Percentiles rank a stretch among this genome's conserved stretches.
phyloP scores from a whole-genome alignment of 306 rosid genomes.

The Medicago arabica region DNA sequence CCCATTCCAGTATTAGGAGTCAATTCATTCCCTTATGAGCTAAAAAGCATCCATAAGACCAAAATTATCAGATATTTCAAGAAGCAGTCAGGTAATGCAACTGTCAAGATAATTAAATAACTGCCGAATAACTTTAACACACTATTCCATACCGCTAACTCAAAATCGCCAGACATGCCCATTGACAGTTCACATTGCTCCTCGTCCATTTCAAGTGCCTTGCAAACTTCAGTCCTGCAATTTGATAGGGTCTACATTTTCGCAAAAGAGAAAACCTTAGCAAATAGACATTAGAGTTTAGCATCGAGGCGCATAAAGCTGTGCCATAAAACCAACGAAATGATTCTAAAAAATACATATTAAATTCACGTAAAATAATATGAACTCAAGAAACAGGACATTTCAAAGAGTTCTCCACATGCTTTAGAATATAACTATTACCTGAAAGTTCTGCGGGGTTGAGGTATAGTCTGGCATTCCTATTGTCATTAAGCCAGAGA shows the following conservation, averaged over 20 bases:
- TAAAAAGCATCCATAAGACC: too few relatives aligned
- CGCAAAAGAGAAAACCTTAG: slow-evolving; percentile 41
- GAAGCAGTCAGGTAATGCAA: slow-evolving; percentile 15
- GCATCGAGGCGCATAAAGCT: slow-evolving; percentile 27
- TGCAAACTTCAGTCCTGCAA: slow-evolving; percentile 85
- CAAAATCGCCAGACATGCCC: slow-evolving; percentile 98
- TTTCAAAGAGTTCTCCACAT: slow-evolving; percentile 22
- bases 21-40: too few relatives aligned
- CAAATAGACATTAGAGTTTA: slow-evolving; percentile 24
- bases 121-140: slow-evolving; percentile 11
- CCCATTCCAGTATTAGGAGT: too few relatives aligned
- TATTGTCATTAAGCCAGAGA: slow-evolving; percentile 94
- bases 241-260: slow-evolving; percentile 65
- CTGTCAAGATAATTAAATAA: slow-evolving; percentile 8
- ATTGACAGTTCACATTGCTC: slow-evolving; percentile 91
- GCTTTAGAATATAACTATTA: slow-evolving; percentile 43
- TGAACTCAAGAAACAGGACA: slow-evolving; percentile 7
- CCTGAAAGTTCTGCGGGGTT: slow-evolving; percentile 93
- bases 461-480: slow-evolving; percentile 92
- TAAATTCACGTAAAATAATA: slow-evolving; percentile 11
- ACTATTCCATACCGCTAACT: slow-evolving; percentile 74
- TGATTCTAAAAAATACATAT: background rate
- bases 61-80: background rate
- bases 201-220: slow-evolving; percentile 74
- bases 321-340: slow-evolving; percentile 17